These are phyloP conservation scores for Brachypodium distachyon DNA, from an alignment of 202 grass and related monocot species.

Conservation along the genomic window DNA sequence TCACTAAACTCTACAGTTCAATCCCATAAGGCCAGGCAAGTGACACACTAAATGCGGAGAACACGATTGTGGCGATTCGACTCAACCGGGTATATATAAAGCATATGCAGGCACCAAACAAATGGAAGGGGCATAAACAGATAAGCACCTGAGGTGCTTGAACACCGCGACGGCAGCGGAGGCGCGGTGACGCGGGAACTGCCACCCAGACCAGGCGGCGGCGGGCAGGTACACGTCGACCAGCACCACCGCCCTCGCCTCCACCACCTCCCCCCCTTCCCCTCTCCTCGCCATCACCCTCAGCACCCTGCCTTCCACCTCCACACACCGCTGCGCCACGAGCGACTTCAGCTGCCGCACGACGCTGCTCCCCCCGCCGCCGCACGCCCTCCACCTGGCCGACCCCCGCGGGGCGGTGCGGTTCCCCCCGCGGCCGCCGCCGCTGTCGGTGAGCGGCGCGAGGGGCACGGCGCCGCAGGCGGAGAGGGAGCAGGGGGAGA, in stretches of 20 bases:
- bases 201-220: conserved; percentile 58
- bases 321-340: conserved; percentile 25
- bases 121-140: not conserved
- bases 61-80: not conserved
- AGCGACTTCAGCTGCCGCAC: conserved; percentile 47
- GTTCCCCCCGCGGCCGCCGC: not conserved
- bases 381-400: conserved; percentile 18
- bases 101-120: not conserved
- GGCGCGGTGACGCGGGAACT: conserved; percentile 53
- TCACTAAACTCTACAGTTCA: not conserved
- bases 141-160: conserved; percentile 76
- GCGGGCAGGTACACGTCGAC: conserved; percentile 67
- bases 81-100: not conserved
- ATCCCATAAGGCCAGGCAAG: not conserved
- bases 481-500: conserved; percentile 35
- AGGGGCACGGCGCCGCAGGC: conserved; percentile 25
- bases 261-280: not conserved
- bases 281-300: conserved; percentile 19
- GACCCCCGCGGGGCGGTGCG: not conserved
- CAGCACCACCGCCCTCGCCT: conserved; percentile 50
- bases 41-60: not conserved
- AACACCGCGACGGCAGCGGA: conserved; percentile 41
- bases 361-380: conserved; percentile 41
- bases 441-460: conserved; percentile 8
- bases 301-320: conserved; percentile 50